Base-by-base conservation (phyloP, 768 basidiomycete genomes). In the Dendrothele bispora region DNA sequence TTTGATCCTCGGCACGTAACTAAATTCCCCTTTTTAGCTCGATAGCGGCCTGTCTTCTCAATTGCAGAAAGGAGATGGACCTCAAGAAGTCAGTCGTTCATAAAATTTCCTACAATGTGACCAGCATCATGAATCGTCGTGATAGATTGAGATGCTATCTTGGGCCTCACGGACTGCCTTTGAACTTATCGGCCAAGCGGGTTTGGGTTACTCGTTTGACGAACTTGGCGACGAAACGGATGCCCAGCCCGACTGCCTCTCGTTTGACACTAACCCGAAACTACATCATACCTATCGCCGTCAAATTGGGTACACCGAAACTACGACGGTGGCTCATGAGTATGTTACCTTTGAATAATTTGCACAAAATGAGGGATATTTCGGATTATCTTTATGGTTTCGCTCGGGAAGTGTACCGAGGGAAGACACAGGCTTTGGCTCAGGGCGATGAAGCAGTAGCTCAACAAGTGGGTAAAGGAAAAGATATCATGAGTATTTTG, bases 141-240 rank as follows among this genome's bases (percentile, higher is more conserved):
- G n/a, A n/a, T 55, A 65, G 46, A 45, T 62, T 34, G 58, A 70
- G 20, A 45, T 71, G 32, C 49, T 69, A 28, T 39, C 42, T 3
- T 71, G 67, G 68, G 59, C 64, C 56, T 57, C 61, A 20, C 61
- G 70, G 10, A 59, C 64, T 10, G 62, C 70, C 14, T 57, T 71
- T 25, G 70, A 71, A 39, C 54, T 70, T 30, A 61, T 73, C 29
- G 68, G 67, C 4, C 65, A 68, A 52, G 62, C 60, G 11, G 66
- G 71, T 5, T 56, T 72, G 12, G 71, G 70, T 0, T 62, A 60
- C 38, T 66, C 68, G 0, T 71, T 71, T 39, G 67, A 70, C 26
- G 44, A 57, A 1, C 55, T 70, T 6, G 48, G 34, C 10, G 57
- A 56, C 20, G 56, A 57, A 3, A 35, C 41, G 10, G 43, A 39